Conservation (phyloP, 352 stramenopile genomes). For the Phytophthora syringae region DNA sequence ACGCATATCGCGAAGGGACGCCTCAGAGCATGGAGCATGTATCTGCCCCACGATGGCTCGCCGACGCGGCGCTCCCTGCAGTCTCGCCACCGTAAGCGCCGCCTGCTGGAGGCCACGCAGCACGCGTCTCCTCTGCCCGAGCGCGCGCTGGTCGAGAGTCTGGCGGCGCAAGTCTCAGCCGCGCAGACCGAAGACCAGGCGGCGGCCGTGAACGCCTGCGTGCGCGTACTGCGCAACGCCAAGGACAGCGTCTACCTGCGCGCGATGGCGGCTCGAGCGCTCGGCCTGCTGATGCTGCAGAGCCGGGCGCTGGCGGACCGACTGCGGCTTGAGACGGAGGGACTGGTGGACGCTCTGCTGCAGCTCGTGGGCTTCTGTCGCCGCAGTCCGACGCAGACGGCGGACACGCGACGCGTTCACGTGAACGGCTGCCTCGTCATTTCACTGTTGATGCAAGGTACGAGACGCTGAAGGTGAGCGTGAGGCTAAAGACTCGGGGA, state of each 20-base stretch:
- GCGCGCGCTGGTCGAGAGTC: slow-evolving; percentile 34
- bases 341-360: slow-evolving; percentile 76
- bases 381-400: slow-evolving; percentile 47
- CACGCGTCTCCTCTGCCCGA: slow-evolving; percentile 51
- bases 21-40: slow-evolving; percentile 1
- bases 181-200: slow-evolving; percentile 5
- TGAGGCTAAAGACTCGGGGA: background rate
- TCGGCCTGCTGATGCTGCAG: slow-evolving; percentile 68
- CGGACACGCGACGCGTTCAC: slow-evolving; percentile 70
- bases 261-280: slow-evolving; percentile 64
- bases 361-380: slow-evolving; percentile 74
- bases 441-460: slow-evolving; percentile 82
- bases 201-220: slow-evolving; percentile 32
- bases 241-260: slow-evolving; percentile 77
- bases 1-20: slow-evolving; percentile 16
- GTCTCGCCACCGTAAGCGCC: slow-evolving; percentile 63
- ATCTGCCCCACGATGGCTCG: no score
- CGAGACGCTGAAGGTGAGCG: slow-evolving; percentile 23
- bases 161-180: slow-evolving; percentile 33
- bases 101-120: slow-evolving; percentile 57
- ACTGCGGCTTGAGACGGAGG: slow-evolving; percentile 67
- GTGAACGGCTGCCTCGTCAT: slow-evolving; percentile 89
- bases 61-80: slow-evolving; percentile 44
- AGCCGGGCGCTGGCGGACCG: slow-evolving; percentile 41
- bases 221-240: slow-evolving; percentile 60